phyloP scores from a whole-genome alignment of 192 early-diverging fungal species.

The Chytriomyces sp. region DNA sequence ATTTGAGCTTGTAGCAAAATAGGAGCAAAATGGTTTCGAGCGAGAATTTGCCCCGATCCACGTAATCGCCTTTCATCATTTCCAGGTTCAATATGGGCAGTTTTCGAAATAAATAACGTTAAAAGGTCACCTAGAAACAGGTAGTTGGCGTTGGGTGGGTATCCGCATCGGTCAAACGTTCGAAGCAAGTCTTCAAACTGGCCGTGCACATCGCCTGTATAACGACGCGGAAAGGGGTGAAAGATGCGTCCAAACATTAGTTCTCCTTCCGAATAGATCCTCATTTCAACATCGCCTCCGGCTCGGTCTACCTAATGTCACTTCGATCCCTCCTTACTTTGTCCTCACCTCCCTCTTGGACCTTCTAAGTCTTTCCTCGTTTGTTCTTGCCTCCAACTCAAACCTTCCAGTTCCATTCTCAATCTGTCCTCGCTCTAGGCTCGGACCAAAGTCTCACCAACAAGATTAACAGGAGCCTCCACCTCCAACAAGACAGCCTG shows the following conservation, averaged over 20 bases:
- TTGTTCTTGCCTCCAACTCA: no score
- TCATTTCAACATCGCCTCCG: no score
- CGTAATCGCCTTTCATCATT: constrained; percentile 79
- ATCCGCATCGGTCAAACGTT: constrained; percentile 92
- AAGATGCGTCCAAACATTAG: no score
- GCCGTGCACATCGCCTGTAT: constrained; percentile 87
- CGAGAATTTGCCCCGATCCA: constrained; percentile 94
- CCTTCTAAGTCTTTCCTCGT: no score
- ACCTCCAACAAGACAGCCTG: constrained; percentile 71
- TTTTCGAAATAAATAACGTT: no score
- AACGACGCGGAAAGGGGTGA: not conserved
- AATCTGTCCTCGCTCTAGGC: no score
- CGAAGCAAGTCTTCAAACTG: constrained; percentile 92
- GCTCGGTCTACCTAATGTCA: no score
- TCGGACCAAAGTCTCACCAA: constrained; percentile 35
- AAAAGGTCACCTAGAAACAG: constrained; percentile 68
- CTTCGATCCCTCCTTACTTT: no score
- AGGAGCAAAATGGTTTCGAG: constrained; percentile 93
- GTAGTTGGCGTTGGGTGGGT: constrained; percentile 89
- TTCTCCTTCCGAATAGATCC: no score
- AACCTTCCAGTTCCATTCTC: no score
- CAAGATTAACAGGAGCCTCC: constrained; percentile 51
- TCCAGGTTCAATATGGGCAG: no score
- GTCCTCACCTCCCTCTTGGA: no score
- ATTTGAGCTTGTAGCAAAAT: constrained; percentile 96